Conservation (phyloP, 2,329 filamentous ascomycete genomes). For the Coleophoma cylindrospora region DNA sequence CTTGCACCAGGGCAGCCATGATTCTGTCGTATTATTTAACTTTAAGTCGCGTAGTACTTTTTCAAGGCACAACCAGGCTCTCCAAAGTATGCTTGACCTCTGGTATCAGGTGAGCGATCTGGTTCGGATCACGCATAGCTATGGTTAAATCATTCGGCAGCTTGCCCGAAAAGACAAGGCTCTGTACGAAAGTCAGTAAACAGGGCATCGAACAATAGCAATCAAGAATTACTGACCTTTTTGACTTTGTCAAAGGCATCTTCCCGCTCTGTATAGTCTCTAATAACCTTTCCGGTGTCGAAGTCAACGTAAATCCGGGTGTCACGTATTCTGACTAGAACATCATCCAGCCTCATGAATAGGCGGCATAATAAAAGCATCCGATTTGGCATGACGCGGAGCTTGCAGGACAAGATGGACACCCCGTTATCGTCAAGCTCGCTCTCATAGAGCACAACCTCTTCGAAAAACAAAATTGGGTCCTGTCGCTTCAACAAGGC, state of each 20-base stretch:
- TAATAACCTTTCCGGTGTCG: slow-evolving; percentile 67
- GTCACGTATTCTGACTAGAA: slow-evolving; percentile 81
- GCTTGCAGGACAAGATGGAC: slow-evolving; percentile 81
- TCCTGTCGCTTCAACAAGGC: slow-evolving; percentile 84
- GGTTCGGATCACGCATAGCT: slow-evolving; percentile 74
- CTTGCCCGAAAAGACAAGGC: slow-evolving; percentile 42
- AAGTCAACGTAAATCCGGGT: slow-evolving; percentile 93
- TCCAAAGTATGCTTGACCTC: slow-evolving; percentile 67
- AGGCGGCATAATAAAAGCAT: slow-evolving; percentile 81
- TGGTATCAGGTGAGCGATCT: slow-evolving; percentile 63
- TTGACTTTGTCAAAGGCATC: slow-evolving; percentile 73
- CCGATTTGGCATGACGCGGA: slow-evolving; percentile 86
- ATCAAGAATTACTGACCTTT: slow-evolving; percentile 43
- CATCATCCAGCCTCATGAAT: slow-evolving; percentile 90
- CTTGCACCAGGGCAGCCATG: too few relatives aligned
- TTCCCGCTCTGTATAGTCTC: slow-evolving; percentile 90
- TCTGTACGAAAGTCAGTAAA: slow-evolving; percentile 31
- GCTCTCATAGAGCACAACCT: slow-evolving; percentile 94
- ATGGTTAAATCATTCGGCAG: slow-evolving; percentile 69
- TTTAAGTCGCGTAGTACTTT: not conserved
- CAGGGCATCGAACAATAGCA: not conserved
- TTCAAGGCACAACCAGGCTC: slow-evolving; percentile 18
- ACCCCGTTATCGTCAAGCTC: slow-evolving; percentile 98
- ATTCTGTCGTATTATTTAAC: too few relatives aligned
- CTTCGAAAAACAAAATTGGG: slow-evolving; percentile 94